These are phyloP conservation scores for Lasiodiplodia citricola DNA, from an alignment of 2,329 filamentous ascomycete genomes.

Conservation along the genomic window DNA sequence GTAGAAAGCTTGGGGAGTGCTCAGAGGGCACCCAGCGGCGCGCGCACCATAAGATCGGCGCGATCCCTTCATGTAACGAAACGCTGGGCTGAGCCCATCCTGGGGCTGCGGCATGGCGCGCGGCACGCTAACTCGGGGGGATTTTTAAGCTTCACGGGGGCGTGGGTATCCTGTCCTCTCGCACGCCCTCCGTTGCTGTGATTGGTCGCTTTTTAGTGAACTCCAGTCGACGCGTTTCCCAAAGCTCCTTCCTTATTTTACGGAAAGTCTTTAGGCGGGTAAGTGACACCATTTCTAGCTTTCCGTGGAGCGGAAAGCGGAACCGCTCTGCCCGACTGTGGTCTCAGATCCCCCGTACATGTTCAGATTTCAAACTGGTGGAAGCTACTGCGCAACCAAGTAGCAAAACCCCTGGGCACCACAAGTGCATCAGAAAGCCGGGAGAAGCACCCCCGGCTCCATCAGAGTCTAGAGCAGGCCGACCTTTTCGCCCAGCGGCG, in stretches of 20 bases:
- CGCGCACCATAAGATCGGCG: slow-evolving; percentile 18
- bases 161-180: neutral
- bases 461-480: neutral
- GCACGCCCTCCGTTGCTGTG: neutral
- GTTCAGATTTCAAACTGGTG: neutral
- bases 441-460: neutral
- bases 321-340: neutral
- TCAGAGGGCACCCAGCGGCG: slow-evolving; percentile 13
- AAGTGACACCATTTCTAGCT: slow-evolving; percentile 8
- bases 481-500: neutral
- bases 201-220: slow-evolving; percentile 6
- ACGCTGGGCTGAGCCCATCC: neutral
- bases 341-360: neutral
- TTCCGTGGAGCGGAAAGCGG: neutral
- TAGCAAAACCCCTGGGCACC: neutral
- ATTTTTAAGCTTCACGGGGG: slow-evolving; percentile 10
- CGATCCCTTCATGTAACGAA: slow-evolving; percentile 18
- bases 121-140: slow-evolving; percentile 1
- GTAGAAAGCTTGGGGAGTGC: neutral
- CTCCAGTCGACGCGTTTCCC: slow-evolving; percentile 8
- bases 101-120: neutral
- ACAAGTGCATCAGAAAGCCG: neutral
- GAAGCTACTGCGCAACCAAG: neutral
- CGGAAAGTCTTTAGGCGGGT: neutral
- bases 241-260: neutral